Base-by-base conservation (phyloP, 495 filamentous ascomycete species). In the Staphylotrichum tortipilum region DNA sequence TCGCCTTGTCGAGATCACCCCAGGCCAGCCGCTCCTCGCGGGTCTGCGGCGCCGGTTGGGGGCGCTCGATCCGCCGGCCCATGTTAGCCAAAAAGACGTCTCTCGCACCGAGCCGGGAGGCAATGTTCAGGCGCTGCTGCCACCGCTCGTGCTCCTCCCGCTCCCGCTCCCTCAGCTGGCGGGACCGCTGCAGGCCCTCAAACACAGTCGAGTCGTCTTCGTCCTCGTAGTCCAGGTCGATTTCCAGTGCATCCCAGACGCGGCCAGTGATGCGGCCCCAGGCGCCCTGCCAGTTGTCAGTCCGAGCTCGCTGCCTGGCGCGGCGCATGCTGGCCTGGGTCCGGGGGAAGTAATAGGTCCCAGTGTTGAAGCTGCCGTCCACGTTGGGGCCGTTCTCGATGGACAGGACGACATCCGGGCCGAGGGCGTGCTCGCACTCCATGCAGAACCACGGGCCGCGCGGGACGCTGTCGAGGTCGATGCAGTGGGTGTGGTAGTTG, bases 161-260 rank as follows among this genome's bases (percentile, higher is more conserved):
- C 47, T 89, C 80, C 46, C 78, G 68, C 45, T 82, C 77, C 4
- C 77, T 72, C 54, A 78, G 71, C 54, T 78, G 78, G 56, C 82
- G 77, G 26, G 74, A 73, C 55, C 76, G 61, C 33, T 78, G 54
- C 53, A 72, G 67, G 57, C 68, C 56, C 64, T 64, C 68, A 44
- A 74, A 55, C 31, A 69, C 59, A 44, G 43, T 44, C 22, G 54
- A 50, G 21, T 88, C 62, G 12, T 91, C 85, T 52, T 89, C 86
- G 58, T 89, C 91, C 11, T 88, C 86, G 60, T 90, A 92, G 62
- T 96, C 89, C 18, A 95, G 76, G 58, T 96, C 90, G 33, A 96
- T 53, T 51, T 86, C 81, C 10, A 89, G 66, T 37, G 62, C 70
- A 56, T 74, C 68, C 59, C 69, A 78, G 41, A 80, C 61, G 12